These are phyloP conservation scores for Suillus luteus DNA, from an alignment of 768 basidiomycete genomes.

Conservation along the genomic window DNA sequence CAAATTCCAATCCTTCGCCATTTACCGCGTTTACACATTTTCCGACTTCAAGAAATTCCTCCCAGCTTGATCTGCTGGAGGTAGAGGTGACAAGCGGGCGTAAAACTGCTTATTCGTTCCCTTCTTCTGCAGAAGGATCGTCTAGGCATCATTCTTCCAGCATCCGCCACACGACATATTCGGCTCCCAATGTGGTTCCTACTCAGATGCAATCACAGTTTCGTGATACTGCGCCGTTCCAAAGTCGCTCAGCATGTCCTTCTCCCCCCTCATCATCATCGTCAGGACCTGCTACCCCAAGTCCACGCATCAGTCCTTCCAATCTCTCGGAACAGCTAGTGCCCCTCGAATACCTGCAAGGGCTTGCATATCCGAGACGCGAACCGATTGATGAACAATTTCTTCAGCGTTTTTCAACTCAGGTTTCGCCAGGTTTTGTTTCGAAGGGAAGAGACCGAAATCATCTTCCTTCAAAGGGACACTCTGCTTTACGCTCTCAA, in stretches of 20 bases:
- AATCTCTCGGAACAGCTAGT: constrained; percentile 47
- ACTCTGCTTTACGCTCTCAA: background rate
- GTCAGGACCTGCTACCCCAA: constrained; percentile 41
- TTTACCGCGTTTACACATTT: constrained; percentile 32
- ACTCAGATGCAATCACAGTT: constrained; percentile 16
- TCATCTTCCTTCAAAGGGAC: constrained; percentile 19
- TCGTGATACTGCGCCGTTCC: constrained; percentile 26
- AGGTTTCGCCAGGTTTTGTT: constrained; percentile 20
- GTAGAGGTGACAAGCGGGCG: constrained; percentile 25
- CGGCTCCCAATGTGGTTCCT: constrained; percentile 31
- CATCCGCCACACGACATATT: constrained; percentile 35
- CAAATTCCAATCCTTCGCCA: constrained; percentile 20
- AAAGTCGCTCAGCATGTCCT: constrained; percentile 27
- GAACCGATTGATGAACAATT: constrained; percentile 68
- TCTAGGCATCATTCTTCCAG: constrained; percentile 19
- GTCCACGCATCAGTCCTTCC: constrained; percentile 24
- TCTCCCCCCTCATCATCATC: constrained; percentile 40
- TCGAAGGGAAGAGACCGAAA: constrained; percentile 21
- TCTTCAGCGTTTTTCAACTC: constrained; percentile 54
- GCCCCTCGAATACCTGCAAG: constrained; percentile 64
- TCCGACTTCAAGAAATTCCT: constrained; percentile 32
- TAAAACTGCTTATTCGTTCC: constrained; percentile 33
- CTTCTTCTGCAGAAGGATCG: constrained; percentile 26
- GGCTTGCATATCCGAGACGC: constrained; percentile 52
- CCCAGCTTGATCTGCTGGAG: constrained; percentile 25